These are phyloP conservation scores for Talinum fruticosum DNA, from an alignment of 148 eudicot species.

Conservation along the genomic window DNA sequence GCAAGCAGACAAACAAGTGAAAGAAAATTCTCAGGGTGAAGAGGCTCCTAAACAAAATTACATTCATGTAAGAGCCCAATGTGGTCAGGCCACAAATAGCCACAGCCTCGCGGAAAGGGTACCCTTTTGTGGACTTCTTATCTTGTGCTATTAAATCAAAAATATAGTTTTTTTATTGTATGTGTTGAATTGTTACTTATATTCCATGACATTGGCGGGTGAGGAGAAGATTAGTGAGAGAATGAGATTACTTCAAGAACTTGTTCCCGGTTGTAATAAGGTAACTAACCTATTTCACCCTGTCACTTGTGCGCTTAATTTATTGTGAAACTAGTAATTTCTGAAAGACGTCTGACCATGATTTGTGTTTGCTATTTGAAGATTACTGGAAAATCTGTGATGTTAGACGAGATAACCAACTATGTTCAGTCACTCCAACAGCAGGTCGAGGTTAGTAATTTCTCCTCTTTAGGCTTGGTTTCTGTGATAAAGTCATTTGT, in stretches of 20 bases:
- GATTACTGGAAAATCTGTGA: conserved; percentile 95
- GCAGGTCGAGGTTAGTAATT: conserved; percentile 81
- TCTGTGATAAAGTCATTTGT: neutral
- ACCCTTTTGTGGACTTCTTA: conserved; percentile 13
- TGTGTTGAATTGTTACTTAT: no score
- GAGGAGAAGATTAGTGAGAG: no score
- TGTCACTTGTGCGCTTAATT: neutral
- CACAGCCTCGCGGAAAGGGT: conserved; percentile 99
- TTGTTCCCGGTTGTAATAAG: conserved; percentile 96
- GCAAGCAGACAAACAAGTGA: conserved; percentile 59
- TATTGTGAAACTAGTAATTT: neutral
- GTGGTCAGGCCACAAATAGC: no score
- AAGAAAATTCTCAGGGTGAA: conserved; percentile 47
- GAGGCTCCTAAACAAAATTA: no score
- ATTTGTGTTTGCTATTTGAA: no score
- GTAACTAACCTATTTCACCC: conserved; percentile 34
- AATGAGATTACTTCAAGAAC: conserved; percentile 94
- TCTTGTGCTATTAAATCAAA: neutral
- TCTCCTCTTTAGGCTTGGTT: neutral
- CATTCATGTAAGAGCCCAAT: no score
- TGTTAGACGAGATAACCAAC: conserved; percentile 95
- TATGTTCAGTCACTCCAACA: conserved; percentile 91
- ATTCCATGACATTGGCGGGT: no score
- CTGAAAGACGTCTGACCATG: neutral
- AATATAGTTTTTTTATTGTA: no score